Evolutionary conservation across 176 grass and related monocot genomes (phyloP).

Genomic region (Oryza glumipatula): DNA sequence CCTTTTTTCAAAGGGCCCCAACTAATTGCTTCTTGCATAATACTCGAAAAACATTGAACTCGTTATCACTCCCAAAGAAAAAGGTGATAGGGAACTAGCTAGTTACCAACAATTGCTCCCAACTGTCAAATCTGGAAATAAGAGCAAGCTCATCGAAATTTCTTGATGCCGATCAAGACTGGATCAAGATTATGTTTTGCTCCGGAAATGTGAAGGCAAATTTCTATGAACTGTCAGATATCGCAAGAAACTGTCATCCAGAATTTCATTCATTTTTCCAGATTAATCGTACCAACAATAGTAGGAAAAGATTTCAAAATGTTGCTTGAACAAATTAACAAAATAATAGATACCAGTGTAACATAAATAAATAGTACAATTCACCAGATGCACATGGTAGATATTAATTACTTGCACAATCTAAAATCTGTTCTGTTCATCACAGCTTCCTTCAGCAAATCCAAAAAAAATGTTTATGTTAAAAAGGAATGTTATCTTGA

Average conservation of each 20-base stretch:
- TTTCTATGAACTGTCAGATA: background rate
- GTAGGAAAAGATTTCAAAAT: background rate
- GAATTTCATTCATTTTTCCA: background rate
- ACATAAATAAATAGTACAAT: background rate
- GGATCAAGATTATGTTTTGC: background rate
- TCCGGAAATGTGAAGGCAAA: background rate
- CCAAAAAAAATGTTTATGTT: background rate
- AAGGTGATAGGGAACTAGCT: background rate
- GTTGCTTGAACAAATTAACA: background rate
- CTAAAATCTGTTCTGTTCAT: background rate
- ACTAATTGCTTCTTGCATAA: background rate
- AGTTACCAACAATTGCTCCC: background rate
- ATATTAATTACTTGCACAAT: background rate
- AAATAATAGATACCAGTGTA: background rate
- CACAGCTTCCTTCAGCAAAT: background rate
- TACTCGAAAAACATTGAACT: background rate
- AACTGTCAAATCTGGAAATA: background rate
- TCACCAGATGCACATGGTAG: background rate
- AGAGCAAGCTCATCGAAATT: background rate
- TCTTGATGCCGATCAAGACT: background rate
- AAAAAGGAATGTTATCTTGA: constrained; percentile 15
- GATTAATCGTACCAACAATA: background rate
- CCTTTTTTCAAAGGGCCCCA: constrained; percentile 10
- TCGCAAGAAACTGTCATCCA: background rate
- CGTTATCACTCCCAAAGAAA: background rate